Base-by-base conservation (phyloP, 73 alveolate species). In the Stentor roeselii region DNA sequence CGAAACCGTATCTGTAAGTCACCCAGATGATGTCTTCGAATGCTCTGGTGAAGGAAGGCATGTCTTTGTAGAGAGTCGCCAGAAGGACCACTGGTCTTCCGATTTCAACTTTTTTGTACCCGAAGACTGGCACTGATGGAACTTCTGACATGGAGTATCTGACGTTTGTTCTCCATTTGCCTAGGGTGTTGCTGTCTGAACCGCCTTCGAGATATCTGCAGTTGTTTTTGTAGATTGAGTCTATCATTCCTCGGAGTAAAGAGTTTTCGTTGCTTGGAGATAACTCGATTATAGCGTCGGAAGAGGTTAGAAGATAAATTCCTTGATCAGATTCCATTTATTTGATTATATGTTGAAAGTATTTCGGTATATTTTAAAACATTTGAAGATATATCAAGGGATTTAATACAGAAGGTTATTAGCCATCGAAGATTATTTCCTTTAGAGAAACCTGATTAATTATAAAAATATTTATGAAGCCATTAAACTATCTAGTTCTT, bases 61-160 rank as follows among this genome's bases (percentile, higher is more conserved):
- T 21, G 21, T 50, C 21, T 6, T 50, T 50, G 21, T 11, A 50
- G 21, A 11, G 6, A 11, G 6, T 50, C 21, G 67, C 6, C 6
- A 11, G 21, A 21, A 50, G 67, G 67, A 6, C 21, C 21, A 50
- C 67, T 11, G 6, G 6, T 50, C 67, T 21, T 50, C 30, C 21
- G 34, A 67, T 14, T 14, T 67, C 80, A 32, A 67, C 80, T 32
- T 67, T n/a, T 67, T 67, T 32, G 80, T 67, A 67, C 41, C 80
- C 80, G 80, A 67, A 67, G 11, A 67, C 34, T 27, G 80, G 80
- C 80, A 67, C 37, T 15, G 37, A 21, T 30, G 80, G 80, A 21
- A 67, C 80, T 34, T 67, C 80, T 1, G 42, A 27, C 37, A 67
- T 67, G 1, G 21, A 40, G 41, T 67, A 67, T 21, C 80, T n/a